Conservation (phyloP, 352 stramenopile species). For the Pilasporangium apinafurcum region DNA sequence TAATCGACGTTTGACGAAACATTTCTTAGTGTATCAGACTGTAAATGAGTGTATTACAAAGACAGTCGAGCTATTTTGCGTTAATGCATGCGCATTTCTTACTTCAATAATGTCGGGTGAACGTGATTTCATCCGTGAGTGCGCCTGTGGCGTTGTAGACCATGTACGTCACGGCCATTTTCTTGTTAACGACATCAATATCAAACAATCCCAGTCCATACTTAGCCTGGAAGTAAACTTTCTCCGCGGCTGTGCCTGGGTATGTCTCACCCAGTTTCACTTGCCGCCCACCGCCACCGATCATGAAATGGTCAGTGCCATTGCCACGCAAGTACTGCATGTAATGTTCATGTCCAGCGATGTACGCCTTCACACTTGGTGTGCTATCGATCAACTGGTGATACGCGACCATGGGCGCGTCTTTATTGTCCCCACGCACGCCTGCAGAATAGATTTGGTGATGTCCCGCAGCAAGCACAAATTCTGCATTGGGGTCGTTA, state of each 20-base stretch:
- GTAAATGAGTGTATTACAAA: no score
- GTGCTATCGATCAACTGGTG: slow-evolving; percentile 5
- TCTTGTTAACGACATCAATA: slow-evolving; percentile 2
- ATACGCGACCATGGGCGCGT: slow-evolving; percentile 2
- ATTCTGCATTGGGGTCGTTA: slow-evolving; percentile 11
- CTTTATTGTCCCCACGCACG: slow-evolving; percentile 7
- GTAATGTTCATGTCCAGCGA: slow-evolving; percentile 6
- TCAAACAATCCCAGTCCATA: slow-evolving; percentile 6
- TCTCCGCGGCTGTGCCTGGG: slow-evolving; percentile 3
- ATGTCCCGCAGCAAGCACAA: slow-evolving; percentile 5
- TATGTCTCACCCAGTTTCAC: slow-evolving; percentile 1
- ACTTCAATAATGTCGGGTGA: slow-evolving; percentile 1
- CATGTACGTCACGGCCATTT: slow-evolving; percentile 4
- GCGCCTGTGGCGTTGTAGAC: slow-evolving; percentile 4
- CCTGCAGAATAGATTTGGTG: slow-evolving; percentile 8
- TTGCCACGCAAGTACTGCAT: slow-evolving; percentile 4
- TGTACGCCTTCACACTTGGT: slow-evolving; percentile 2
- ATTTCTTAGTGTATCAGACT: no score
- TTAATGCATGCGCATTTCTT: slow-evolving; percentile 3
- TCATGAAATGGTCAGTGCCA: slow-evolving; percentile 7
- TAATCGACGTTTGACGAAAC: no score
- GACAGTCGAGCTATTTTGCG: no score
- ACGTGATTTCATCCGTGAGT: slow-evolving; percentile 3
- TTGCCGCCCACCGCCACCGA: slow-evolving; percentile 5
- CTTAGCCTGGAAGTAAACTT: slow-evolving; percentile 4